phyloP scores from a whole-genome alignment of 257 asterid genomes.

The Agastache rugosa region DNA sequence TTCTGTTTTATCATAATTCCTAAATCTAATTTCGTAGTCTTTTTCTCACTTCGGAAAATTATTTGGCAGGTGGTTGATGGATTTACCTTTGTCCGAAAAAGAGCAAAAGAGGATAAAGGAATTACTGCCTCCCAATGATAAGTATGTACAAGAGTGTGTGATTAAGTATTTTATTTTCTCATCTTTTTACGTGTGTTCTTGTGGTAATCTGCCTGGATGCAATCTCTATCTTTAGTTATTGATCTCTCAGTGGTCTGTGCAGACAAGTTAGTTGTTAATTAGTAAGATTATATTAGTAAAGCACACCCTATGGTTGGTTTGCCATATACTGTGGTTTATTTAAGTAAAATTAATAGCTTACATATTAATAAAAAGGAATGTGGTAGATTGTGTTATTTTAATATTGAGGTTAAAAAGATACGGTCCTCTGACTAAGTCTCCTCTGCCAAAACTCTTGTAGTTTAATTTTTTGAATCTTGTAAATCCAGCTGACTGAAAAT shows the following conservation, averaged over 20 bases:
- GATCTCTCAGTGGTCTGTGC: not conserved
- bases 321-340: conserved; percentile 4
- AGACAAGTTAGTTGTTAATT: not conserved
- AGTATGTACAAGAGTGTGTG: conserved; percentile 41
- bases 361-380: not conserved
- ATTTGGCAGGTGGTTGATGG: conserved; percentile 78
- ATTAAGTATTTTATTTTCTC: not conserved
- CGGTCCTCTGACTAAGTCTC: not conserved
- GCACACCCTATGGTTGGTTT: not conserved
- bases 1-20: not conserved
- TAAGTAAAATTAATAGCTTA: not conserved
- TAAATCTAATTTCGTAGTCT: not conserved
- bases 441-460: not conserved
- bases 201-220: not conserved
- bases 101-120: conserved; percentile 54
- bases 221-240: not conserved
- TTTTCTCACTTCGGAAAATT: not conserved
- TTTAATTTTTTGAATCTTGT: conserved; percentile 4
- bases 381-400: not conserved
- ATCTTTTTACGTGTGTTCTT: not conserved
- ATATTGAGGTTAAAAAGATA: not conserved
- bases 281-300: not conserved
- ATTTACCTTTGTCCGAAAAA: conserved; percentile 46
- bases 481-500: not conserved
- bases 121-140: conserved; percentile 51